Evolutionary conservation across 2,329 filamentous ascomycete genomes (phyloP).

Genomic region (Aspergillus neotritici): DNA sequence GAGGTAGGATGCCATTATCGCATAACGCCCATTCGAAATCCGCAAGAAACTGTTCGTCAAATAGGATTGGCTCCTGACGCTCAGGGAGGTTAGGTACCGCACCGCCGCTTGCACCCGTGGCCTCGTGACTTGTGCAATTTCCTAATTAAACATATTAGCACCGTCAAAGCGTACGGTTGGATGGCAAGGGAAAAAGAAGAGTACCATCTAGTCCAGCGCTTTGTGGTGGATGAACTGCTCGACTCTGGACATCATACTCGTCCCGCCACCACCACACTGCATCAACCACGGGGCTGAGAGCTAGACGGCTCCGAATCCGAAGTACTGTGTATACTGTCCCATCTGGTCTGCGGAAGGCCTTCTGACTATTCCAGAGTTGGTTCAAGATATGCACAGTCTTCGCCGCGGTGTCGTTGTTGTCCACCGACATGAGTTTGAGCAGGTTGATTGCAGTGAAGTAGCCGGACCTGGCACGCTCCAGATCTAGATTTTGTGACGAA

Average conservation of each 20-base stretch:
- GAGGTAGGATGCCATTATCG: conserved; percentile 25
- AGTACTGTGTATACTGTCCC: conserved; percentile 30
- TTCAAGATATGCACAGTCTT: conserved; percentile 31
- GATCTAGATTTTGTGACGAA: conserved; percentile 26
- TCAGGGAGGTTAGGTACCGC: conserved; percentile 2
- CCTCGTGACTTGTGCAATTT: conserved; percentile 9
- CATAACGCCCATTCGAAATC: conserved; percentile 37
- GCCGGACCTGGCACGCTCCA: conserved; percentile 27
- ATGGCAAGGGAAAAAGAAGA: conserved; percentile 1
- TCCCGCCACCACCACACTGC: conserved; percentile 42
- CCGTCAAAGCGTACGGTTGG: not conserved
- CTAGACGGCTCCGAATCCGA: conserved; percentile 37
- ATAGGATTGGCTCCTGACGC: conserved; percentile 18
- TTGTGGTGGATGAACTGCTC: conserved; percentile 9
- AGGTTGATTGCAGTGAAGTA: conserved; percentile 37
- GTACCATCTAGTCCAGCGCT: conserved; percentile 15
- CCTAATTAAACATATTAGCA: conserved; percentile 4
- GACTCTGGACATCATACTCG: conserved; percentile 31
- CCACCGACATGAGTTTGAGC: conserved; percentile 33
- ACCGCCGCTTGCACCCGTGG: conserved; percentile 2
- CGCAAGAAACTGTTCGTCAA: conserved; percentile 36
- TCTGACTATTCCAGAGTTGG: conserved; percentile 39
- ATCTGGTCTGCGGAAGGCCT: conserved; percentile 36
- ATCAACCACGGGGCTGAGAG: conserved; percentile 35
- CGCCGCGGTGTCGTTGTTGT: conserved; percentile 31